These are phyloP conservation scores for Penstemon barbatus DNA, from an alignment of 257 asterid genomes.

Conservation along the genomic window DNA sequence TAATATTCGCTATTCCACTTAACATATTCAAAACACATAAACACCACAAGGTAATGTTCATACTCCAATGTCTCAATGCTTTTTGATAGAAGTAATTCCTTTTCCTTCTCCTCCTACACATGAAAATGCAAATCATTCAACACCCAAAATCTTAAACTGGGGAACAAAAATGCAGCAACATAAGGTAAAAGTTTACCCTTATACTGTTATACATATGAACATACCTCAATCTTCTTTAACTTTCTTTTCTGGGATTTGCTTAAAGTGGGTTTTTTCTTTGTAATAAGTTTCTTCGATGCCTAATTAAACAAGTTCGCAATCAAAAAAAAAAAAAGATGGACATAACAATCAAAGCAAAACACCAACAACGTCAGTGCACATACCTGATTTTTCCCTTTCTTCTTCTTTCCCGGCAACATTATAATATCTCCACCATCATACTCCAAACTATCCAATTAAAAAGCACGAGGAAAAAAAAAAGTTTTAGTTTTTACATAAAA, in stretches of 20 bases:
- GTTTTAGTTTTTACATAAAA: neutral
- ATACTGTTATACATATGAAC: conserved; percentile 11
- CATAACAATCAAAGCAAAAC: neutral
- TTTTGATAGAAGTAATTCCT: conserved; percentile 57
- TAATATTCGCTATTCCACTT: conserved; percentile 5
- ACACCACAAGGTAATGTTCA: conserved; percentile 24
- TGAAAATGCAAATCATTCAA: conserved; percentile 24
- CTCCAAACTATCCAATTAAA: conserved; percentile 31
- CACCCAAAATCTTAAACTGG: conserved; percentile 11
- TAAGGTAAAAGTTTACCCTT: neutral
- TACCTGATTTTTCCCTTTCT: conserved; percentile 55
- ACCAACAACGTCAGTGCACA: neutral
- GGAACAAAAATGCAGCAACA: neutral
- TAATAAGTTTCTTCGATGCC: conserved; percentile 39
- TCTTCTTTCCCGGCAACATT: conserved; percentile 50
- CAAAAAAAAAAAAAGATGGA: neutral
- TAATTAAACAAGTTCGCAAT: conserved; percentile 9
- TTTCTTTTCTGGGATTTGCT: conserved; percentile 81
- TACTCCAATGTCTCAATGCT: conserved; percentile 81
- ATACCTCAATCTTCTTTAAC: conserved; percentile 79
- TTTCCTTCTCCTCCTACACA: conserved; percentile 80
- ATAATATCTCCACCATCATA: conserved; percentile 45
- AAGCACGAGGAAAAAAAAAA: neutral
- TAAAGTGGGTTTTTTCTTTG: conserved; percentile 39
- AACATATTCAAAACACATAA: conserved; percentile 4